A percentile compares a stretch with the other conserved stretches of the same genome.
These are phyloP conservation scores for Heliosperma pusillum DNA, from an alignment of 148 eudicot genomes.

Conservation along the genomic window DNA sequence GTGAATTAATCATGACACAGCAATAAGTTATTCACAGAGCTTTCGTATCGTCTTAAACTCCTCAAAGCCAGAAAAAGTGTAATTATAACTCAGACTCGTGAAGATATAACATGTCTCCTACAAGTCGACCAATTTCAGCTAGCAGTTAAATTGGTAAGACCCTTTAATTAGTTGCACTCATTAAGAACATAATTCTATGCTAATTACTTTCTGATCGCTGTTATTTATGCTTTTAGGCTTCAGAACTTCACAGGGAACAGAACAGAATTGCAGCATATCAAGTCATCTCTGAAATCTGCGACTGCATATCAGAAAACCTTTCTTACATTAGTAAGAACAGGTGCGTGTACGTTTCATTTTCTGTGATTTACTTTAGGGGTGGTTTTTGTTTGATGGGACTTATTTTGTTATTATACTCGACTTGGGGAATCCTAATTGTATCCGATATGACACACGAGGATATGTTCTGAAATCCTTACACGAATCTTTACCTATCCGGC, in stretches of 20 bases:
- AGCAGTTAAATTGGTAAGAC: conserved; percentile 27
- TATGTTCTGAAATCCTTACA: too few species aligned
- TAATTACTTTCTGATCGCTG: neutral
- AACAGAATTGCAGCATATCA: conserved; percentile 19
- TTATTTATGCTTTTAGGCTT: conserved; percentile 12
- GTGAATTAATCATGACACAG: conserved; percentile 7
- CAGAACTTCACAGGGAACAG: conserved; percentile 23
- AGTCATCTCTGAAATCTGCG: conserved; percentile 18
- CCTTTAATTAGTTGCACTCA: neutral
- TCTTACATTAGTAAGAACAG: conserved; percentile 13
- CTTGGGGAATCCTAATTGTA: too few species aligned
- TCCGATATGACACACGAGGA: too few species aligned
- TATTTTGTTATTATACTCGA: too few species aligned
- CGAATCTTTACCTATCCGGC: too few species aligned
- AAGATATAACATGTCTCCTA: conserved; percentile 26
- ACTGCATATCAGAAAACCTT: conserved; percentile 13
- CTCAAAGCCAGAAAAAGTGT: conserved; percentile 19
- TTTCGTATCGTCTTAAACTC: conserved; percentile 18
- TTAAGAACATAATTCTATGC: neutral
- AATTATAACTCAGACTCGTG: conserved; percentile 17
- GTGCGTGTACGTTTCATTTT: neutral
- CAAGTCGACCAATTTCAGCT: conserved; percentile 17
- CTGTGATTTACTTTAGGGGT: too few species aligned
- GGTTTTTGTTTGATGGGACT: too few species aligned
- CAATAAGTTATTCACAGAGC: conserved; percentile 22